A percentile compares a stretch with the other conserved stretches of the same genome.
phyloP scores from a whole-genome alignment of 257 asterid genomes.

The Dorcoceras hygrometricum region DNA sequence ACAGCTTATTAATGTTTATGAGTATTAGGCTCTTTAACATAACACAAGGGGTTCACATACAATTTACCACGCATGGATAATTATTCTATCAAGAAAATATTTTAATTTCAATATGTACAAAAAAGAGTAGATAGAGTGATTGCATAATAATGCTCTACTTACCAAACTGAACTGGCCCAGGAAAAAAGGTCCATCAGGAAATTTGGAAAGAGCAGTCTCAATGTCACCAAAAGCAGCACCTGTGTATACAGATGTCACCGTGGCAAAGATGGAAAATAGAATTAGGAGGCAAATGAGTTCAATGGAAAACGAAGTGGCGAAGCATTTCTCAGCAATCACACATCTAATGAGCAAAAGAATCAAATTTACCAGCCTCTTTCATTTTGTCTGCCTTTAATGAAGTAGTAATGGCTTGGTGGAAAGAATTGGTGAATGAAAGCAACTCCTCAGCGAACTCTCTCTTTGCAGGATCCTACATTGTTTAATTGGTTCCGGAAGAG shows the following conservation, averaged over 20 bases:
- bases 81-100: background rate
- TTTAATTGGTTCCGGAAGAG: constrained; percentile 14
- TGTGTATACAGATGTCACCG: constrained; percentile 20
- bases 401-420: constrained; percentile 42
- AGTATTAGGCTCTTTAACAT: too few species aligned
- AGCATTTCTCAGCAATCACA: too few species aligned
- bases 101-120: background rate
- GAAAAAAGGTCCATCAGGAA: constrained; percentile 66
- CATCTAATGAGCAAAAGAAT: background rate
- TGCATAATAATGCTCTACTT: constrained; percentile 23
- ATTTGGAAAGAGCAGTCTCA: constrained; percentile 70
- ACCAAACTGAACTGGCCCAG: constrained; percentile 84
- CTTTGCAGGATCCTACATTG: constrained; percentile 55
- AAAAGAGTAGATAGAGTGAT: background rate
- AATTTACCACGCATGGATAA: too few species aligned
- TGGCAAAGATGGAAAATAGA: too few species aligned
- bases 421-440: constrained; percentile 45
- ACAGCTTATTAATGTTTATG: too few species aligned
- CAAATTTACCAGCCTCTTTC: constrained; percentile 46
- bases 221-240: constrained; percentile 62
- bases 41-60: too few species aligned
- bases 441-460: constrained; percentile 60
- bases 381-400: constrained; percentile 52
- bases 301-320: too few species aligned
- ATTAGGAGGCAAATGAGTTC: too few species aligned